Base-by-base conservation (phyloP, 2,329 filamentous ascomycete species). In the Fusarium aywerte region DNA sequence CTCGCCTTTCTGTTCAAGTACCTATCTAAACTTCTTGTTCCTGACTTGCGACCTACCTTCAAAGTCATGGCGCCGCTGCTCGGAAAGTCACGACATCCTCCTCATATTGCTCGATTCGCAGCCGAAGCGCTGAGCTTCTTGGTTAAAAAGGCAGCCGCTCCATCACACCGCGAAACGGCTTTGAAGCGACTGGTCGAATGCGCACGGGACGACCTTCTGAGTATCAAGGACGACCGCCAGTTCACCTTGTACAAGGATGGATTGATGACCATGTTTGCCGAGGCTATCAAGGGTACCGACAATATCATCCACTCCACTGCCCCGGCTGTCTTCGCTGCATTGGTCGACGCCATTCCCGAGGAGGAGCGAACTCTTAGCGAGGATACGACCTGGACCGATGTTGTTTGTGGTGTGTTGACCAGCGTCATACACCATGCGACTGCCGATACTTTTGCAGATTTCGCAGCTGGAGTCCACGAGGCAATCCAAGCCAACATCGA, bases 1-100 rank as follows among this genome's bases (percentile, higher is more conserved):
- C 83, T 99, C 56, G 93, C 96, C 43, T 99, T 96, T 84, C 84
- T 98, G 38, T 97, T 99, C 86, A 99, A 99, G 76, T 98, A 98
- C 75, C 86, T 99, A 7, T 96, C 93, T 3, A 89, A 92, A 67
- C 85, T 98, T 1, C 80, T 99, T 21, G 91, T 96, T 0, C 90
- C 93, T 5, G 92, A 99, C 75, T 80, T 99, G 65, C 85, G 92
- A 64, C 93, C 95, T 44, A 90, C 96, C 3, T 94, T 93, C 75
- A 87, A 92, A 74, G 87, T 96, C 51, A 88, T 99, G 82, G 87
- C 91, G 1, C 90, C 93, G 4, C 85, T 98, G 51, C 86, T 99
- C 29, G 96, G 95, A 66, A 94, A 91, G 77, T 84, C 89, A 58
- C 88, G 88, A 57, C 92, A 95, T 68, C 96, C 95, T 68, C 87